Base-by-base conservation (phyloP, 2,329 filamentous ascomycete genomes). In the Exophiala sp. region DNA sequence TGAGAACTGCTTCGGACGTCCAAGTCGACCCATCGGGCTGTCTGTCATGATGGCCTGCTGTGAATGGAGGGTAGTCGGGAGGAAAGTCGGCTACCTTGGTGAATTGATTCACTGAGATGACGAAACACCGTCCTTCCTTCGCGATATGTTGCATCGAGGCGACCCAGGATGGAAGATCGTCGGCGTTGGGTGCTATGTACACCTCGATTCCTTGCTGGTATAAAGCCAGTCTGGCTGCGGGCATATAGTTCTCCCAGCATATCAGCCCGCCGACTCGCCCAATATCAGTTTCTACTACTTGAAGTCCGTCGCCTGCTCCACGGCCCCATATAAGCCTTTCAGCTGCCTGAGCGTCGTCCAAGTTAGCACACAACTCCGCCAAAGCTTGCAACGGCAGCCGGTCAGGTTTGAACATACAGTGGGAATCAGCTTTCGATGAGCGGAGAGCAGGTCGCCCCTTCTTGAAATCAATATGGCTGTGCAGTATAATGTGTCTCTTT, bases 211-310 rank as follows among this genome's bases (percentile, higher is more conserved):
- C 95, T 70, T 96, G 91, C 2, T 83, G 80, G 69, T 96, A 96
- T 33, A 96, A 77, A 11, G 84, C 80, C 67, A 95, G 88, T 18
- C 91, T 82, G 5, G 96, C 77, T 12, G 96, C 75, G 0, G 91
- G 91, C 91, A 95, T 96, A 73, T 92, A 95, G 70, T 88, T 96
- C 70, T 96, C 91, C 91, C 91, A 96, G 76, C 91, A 96, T 62
- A 96, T 95, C 5, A 90, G 91, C 2, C 88, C 85, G 0, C 87
- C 91, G 1, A 90, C 82, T 44, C 89, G 89, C 58, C 86, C 85
- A 68, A 96, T 90, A 18, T 78, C 82, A 1, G 89, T 91, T 20
- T 83, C 86, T 1, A 96, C 83, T 3, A 91, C 91, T 58, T 83
- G 82, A 24, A 96, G 79, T 3, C 90, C 92, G 1, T 82, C 81